Base-by-base conservation (phyloP, 495 filamentous ascomycete species). In the Penicillium robsamsonii region DNA sequence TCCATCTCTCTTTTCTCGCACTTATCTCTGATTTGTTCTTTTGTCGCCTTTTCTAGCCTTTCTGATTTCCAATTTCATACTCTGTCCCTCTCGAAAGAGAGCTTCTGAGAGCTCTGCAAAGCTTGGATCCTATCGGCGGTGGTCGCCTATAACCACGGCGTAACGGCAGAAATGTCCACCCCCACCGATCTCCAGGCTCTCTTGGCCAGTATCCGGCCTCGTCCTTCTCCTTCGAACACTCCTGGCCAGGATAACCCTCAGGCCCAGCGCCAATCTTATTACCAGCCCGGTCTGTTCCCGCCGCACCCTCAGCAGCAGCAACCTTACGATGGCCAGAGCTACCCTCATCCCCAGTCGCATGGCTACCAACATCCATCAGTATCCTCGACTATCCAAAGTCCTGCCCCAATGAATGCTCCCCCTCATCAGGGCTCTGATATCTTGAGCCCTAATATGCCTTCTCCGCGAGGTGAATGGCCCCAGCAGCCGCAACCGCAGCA, bases 121-220 rank as follows among this genome's bases (percentile, higher is more conserved):
- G 68, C 69, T 74, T 65, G 60, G 61, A 55, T 54, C 66, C 63
- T 48, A 31, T 53, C 58, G 60, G 56, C 49, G 67, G 67, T 65
- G 68, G 70, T 70, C 66, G 66, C 67, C 63, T 58, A 29, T 49
- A 46, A 33, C 40, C 54, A 57, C 59, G 71, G 68, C 69, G 68
- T 67, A 67, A 41, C 59, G 75, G 68, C 74, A 78, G 75, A 78
- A 75, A 79, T 79, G 76, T 78, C 76, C 63, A 77, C 73, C 67
- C 72, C 76, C 46, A 76, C 71, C 62, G 71, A 79, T 70, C 61
- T 79, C 55, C 76, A 78, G 65, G 74, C 76, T 64, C 73, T 79
- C 37, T 62, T 79, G 65, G 75, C 75, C 53, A 76, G 71, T 59
- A 75, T 79, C 57, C 66, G 73, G 52, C 70, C 74, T 22, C 74